These are phyloP conservation scores for Penicillium daleae DNA, from an alignment of 495 filamentous ascomycete species.

Conservation along the genomic window DNA sequence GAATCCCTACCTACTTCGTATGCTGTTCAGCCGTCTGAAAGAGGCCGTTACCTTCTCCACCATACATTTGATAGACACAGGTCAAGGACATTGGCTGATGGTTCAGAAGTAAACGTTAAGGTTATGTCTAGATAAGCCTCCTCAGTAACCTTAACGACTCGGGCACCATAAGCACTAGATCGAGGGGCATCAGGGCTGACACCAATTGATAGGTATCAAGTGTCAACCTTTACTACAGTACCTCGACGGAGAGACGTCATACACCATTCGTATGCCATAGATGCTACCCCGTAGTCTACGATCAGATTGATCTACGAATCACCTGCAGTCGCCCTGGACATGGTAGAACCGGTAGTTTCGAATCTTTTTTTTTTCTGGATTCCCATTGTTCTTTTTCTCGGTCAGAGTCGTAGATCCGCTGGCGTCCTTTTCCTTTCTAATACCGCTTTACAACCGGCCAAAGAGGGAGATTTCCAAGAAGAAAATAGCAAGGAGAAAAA, in stretches of 20 bases:
- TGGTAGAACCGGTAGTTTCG: slow-evolving; percentile 31
- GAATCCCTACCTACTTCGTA: too few species aligned
- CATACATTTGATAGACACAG: too few species aligned
- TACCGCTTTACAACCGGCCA: slow-evolving; percentile 11
- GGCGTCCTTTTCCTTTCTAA: slow-evolving; percentile 24
- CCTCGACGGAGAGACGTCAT: neutral
- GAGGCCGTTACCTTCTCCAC: too few species aligned
- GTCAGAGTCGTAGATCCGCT: slow-evolving; percentile 22
- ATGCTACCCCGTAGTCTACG: slow-evolving; percentile 8
- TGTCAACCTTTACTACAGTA: too few species aligned
- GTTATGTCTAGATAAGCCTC: neutral
- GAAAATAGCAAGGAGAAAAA: slow-evolving; percentile 12
- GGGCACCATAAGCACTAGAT: too few species aligned
- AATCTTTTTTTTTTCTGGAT: slow-evolving; percentile 34
- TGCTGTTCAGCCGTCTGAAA: too few species aligned
- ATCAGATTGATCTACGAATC: slow-evolving; percentile 12
- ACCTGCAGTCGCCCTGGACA: slow-evolving; percentile 21
- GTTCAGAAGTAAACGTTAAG: neutral
- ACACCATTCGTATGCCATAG: neutral
- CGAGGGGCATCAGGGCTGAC: too few species aligned
- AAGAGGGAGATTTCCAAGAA: neutral
- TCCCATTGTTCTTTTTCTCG: slow-evolving; percentile 35
- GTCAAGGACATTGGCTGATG: neutral
- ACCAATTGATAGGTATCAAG: too few species aligned
- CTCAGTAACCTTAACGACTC: slow-evolving; percentile 5